Evolutionary conservation across 352 stramenopile species (phyloP).

Genomic region (Pythium aquatile): DNA sequence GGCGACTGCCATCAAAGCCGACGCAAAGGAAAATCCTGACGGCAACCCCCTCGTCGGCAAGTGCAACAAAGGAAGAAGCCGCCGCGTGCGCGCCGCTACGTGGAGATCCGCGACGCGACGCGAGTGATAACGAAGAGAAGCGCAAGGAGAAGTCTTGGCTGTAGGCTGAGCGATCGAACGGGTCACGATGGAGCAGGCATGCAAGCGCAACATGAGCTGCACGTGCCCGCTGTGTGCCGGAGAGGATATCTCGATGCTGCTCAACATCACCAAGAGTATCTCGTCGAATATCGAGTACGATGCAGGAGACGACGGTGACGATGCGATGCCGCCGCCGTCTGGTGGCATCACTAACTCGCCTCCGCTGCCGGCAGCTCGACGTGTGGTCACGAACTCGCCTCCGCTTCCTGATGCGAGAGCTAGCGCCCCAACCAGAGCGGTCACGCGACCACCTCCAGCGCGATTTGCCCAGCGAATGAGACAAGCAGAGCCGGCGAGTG

Average conservation of each 20-base stretch:
- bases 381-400: conserved; percentile 43
- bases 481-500: background rate
- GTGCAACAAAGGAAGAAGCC: conserved; percentile 8
- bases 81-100: background rate
- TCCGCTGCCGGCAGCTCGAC: conserved; percentile 24
- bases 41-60: conserved; percentile 15
- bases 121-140: background rate
- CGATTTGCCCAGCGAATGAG: conserved; percentile 5
- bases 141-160: background rate
- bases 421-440: conserved; percentile 23
- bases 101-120: background rate
- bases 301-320: conserved; percentile 34
- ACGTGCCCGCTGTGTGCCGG: conserved; percentile 78
- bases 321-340: conserved; percentile 25
- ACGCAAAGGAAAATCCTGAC: conserved; percentile 14
- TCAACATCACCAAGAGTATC: conserved; percentile 81
- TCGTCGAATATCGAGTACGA: conserved; percentile 80
- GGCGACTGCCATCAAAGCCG: conserved; percentile 4
- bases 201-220: conserved; percentile 86
- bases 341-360: conserved; percentile 50
- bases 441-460: background rate
- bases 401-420: conserved; percentile 19
- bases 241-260: conserved; percentile 73
- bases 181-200: conserved; percentile 69
- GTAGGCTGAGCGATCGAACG: background rate